Percentiles rank a stretch among this genome's conserved stretches.
phyloP scores from a whole-genome alignment of 2,329 filamentous ascomycete genomes.

The Rhexocercosporidium sp. region DNA sequence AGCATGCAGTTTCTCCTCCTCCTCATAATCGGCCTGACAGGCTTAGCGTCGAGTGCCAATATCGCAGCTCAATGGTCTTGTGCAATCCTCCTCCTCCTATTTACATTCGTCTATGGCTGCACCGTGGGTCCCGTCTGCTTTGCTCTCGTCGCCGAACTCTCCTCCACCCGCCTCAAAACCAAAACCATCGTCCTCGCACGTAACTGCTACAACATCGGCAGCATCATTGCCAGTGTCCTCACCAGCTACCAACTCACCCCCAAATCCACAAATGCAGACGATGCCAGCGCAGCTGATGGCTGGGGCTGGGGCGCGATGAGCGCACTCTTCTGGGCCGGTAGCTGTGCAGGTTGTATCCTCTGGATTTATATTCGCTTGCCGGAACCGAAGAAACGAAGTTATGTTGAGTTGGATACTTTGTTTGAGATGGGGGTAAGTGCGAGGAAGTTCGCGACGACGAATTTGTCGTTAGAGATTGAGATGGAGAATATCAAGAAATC shows the following conservation, averaged over 20 bases:
- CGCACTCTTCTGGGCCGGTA: slow-evolving; percentile 49
- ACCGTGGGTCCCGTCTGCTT: slow-evolving; percentile 51
- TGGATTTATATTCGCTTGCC: slow-evolving; percentile 49
- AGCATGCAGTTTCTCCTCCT: slow-evolving; percentile 48
- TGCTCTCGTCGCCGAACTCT: slow-evolving; percentile 48
- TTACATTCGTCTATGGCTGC: slow-evolving; percentile 48
- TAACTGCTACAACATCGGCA: slow-evolving; percentile 44
- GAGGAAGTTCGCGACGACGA: slow-evolving; percentile 5
- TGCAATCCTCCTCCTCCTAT: slow-evolving; percentile 47
- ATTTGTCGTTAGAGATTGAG: not conserved
- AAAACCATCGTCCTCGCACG: slow-evolving; percentile 41
- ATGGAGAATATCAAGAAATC: not conserved
- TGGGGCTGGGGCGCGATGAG: slow-evolving; percentile 45
- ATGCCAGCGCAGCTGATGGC: slow-evolving; percentile 38
- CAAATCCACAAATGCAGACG: slow-evolving; percentile 47
- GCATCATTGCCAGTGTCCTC: slow-evolving; percentile 50
- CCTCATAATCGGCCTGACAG: slow-evolving; percentile 52
- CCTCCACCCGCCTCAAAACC: slow-evolving; percentile 43
- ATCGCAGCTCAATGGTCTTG: slow-evolving; percentile 49
- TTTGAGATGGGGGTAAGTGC: slow-evolving; percentile 12
- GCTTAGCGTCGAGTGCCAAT: slow-evolving; percentile 47
- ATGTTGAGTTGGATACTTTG: slow-evolving; percentile 20
- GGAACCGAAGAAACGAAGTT: slow-evolving; percentile 42
- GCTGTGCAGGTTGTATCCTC: slow-evolving; percentile 42
- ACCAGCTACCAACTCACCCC: slow-evolving; percentile 71